Evolutionary conservation across 345 rosid genomes (phyloP).

Genomic region (Raphanus raphanistrum): DNA sequence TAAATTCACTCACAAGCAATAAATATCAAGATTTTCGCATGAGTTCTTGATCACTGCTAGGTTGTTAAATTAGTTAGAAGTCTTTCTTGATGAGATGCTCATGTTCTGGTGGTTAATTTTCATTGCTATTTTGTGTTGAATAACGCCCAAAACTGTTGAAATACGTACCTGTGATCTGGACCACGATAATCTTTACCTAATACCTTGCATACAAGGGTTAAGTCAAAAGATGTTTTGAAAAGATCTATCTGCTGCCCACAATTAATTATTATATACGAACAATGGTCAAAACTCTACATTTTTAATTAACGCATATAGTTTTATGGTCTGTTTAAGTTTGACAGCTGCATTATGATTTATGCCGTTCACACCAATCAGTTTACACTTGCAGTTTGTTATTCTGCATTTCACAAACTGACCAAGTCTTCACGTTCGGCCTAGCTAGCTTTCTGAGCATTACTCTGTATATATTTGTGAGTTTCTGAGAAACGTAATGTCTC

Average conservation of each 20-base stretch:
- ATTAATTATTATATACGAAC: constrained; percentile 1
- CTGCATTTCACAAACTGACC: not conserved
- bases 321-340: constrained; percentile 17
- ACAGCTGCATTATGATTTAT: constrained; percentile 1
- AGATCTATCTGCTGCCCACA: constrained; percentile 31
- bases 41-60: not conserved
- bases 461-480: not conserved
- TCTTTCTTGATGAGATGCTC: not conserved
- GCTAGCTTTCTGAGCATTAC: not conserved
- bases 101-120: constrained; percentile 5
- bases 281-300: constrained; percentile 11
- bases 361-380: constrained; percentile 23
- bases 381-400: constrained; percentile 3
- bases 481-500: constrained; percentile 4
- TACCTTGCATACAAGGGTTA: constrained; percentile 9
- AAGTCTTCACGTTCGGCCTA: not conserved
- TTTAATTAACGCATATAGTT: not conserved
- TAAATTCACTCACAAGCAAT: constrained; percentile 2
- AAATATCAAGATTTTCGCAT: not conserved
- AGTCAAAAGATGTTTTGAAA: constrained; percentile 31
- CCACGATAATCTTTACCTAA: constrained; percentile 20
- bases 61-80: not conserved
- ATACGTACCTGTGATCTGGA: not conserved
- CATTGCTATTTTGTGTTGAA: not conserved
- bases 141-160: not conserved